Evolutionary conservation across 108 stramenopile species (phyloP), one percentile per base, ranked within the genome.

Genomic region (Stephanodiscus triporus): DNA sequence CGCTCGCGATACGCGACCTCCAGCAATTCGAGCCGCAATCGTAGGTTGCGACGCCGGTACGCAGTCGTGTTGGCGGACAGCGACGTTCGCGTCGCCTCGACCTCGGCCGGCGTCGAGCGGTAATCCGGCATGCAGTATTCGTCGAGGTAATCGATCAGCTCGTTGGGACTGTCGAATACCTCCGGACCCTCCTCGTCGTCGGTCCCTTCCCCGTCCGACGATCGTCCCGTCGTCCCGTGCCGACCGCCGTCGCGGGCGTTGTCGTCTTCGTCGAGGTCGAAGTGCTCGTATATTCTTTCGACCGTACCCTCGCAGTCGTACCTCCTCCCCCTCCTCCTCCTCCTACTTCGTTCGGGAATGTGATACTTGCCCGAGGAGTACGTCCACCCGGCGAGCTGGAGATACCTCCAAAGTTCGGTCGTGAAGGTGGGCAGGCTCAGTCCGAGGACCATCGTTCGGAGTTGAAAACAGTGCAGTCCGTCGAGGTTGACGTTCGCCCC

Each of bases 301-400:
- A 45, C 57, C 38, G 47, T 36, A 13, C 17, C 48, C 16, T 63
- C 29, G 23, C 50, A 32, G 51, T 79, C 29, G n/a, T 20, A 20
- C 3, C n/a, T 43, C 1, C 24, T 22, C 0, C 20, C 32, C 7
- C 47, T 67, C 34, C n/a, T 43, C 1, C 24, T 22, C 0, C 20
- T 22, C 7, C 47, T 67, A 34, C 49, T 62, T 36, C 24, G 37
- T 49, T 54, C 73, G 9, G 78, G 78, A 68, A 72, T 56, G 24
- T 65, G 78, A 63, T 79, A 79, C n/a, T 37, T 48, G 27, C 71
- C 72, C 20, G 22, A 6, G 2, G 43, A 49, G 49, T 72, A 68
- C 10, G 72, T 79, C 78, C 78, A 79, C 27, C 78, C 78, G 29
- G 78, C 78, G 42, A 51, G 22, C 62, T 73, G 78, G 17, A 79